These are phyloP conservation scores for Backusella morwellensis DNA, from an alignment of 192 early-diverging fungal species.

Conservation along the genomic window DNA sequence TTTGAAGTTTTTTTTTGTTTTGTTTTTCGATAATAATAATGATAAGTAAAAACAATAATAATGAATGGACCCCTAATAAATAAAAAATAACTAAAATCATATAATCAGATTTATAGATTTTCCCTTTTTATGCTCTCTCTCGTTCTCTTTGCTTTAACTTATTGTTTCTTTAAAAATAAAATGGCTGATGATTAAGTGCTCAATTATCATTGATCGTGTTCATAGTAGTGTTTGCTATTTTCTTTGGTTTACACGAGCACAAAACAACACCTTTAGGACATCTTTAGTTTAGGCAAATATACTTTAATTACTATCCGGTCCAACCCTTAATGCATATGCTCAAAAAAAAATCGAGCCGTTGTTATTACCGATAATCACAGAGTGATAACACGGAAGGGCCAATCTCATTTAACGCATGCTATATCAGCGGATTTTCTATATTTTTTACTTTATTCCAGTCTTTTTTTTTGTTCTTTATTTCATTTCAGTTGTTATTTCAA, in stretches of 20 bases:
- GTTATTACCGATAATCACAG: neutral
- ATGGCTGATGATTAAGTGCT: neutral
- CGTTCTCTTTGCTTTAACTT: no score
- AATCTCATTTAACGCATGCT: neutral
- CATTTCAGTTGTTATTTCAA: neutral
- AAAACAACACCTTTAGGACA: neutral
- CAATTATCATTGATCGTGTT: neutral
- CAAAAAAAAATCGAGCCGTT: neutral
- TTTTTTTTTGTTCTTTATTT: neutral
- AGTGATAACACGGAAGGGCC: neutral
- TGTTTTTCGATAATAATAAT: neutral
- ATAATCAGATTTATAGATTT: neutral
- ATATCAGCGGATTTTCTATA: neutral
- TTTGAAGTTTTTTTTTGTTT: neutral
- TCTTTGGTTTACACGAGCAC: neutral
- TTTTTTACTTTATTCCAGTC: neutral
- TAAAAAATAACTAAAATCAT: neutral
- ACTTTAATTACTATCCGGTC: conserved; percentile 3
- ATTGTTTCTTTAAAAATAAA: neutral
- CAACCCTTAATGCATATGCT: neutral
- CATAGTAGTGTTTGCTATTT: neutral
- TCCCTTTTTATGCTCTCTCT: neutral
- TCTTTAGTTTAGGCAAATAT: neutral
- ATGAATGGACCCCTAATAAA: neutral
- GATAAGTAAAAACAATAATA: neutral